phyloP scores from a whole-genome alignment of 164 flowering plant species.

The Berberis thunbergii region DNA sequence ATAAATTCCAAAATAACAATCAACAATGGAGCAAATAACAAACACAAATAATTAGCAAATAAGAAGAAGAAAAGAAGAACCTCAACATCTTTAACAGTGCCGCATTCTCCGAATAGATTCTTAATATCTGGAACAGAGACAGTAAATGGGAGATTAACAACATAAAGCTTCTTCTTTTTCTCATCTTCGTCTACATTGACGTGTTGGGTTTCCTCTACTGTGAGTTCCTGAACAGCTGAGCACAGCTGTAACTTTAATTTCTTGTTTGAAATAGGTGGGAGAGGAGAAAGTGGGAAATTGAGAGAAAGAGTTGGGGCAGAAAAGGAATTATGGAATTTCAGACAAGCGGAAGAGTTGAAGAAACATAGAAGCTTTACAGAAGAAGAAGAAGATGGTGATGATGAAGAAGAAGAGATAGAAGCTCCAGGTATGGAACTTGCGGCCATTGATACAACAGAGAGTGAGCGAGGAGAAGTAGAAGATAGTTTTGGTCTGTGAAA shows the following conservation, averaged over 20 bases:
- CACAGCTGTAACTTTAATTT: slow-evolving; percentile 19
- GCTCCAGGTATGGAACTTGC: slow-evolving; percentile 7
- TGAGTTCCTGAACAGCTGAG: slow-evolving; percentile 33
- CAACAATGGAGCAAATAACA: background rate
- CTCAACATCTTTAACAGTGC: slow-evolving; percentile 69
- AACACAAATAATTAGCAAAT: slow-evolving; percentile 3
- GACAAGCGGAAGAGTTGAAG: slow-evolving; percentile 9
- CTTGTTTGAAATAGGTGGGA: slow-evolving; percentile 7
- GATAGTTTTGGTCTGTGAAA: too few species aligned
- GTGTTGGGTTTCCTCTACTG: slow-evolving; percentile 16
- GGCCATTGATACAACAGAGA: slow-evolving; percentile 20
- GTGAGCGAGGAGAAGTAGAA: background rate
- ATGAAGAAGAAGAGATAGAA: slow-evolving; percentile 16
- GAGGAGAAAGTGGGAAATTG: slow-evolving; percentile 12
- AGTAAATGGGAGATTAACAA: slow-evolving; percentile 62
- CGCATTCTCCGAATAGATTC: slow-evolving; percentile 62
- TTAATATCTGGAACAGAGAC: slow-evolving; percentile 47
- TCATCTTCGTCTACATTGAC: background rate
- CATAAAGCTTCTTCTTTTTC: slow-evolving; percentile 49
- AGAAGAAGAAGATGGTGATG: slow-evolving; percentile 15
- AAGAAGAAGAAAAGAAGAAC: slow-evolving; percentile 24
- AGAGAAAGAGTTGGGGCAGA: slow-evolving; percentile 19
- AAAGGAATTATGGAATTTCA: slow-evolving; percentile 14
- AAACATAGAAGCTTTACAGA: slow-evolving; percentile 12
- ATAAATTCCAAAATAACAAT: too few species aligned